Base-by-base conservation (phyloP, 148 eudicot species). In the Arctostaphylos glauca region DNA sequence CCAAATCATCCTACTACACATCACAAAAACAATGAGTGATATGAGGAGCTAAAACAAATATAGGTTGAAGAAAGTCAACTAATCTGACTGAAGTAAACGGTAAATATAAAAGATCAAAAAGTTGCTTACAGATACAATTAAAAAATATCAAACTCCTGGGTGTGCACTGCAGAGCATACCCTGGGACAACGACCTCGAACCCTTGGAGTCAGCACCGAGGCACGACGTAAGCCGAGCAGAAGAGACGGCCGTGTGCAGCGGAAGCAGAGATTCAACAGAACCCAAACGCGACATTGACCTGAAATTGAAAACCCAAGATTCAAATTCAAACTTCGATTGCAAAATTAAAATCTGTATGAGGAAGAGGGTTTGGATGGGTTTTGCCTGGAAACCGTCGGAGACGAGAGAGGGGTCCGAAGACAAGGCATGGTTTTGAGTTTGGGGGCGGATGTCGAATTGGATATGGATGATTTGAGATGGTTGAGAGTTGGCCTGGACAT, bases 161-260 rank as follows among this genome's bases (percentile, higher is more conserved):
- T 92, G 87, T 84, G 98, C 92, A 91, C 94, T 91, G 96, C 94
- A 92, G 64, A 94, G 86, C 98, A 95, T 94, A 95, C 98, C 98
- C 94, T 92, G 95, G 87, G 98, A 91, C 94, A 94, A 86, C 49
- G 98, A 91, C 81, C 98, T 92, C 13, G 95, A 94, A 52, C 95
- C 91, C 80, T 80, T 90, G 2, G 98, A 86, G 84, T 95, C 98
- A 5, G 86, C 62, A n/a, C 91, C 94, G 54, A 95, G 98, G 73
- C 96, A 92, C 15, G 96, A 95, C 18, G 98, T 95, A 9, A 95
- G 84, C 46, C 97, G 87, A 21, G 98, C 93, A 2, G 98, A 89
- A 3, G 98, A 88, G 21, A 95, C 89, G 9, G 96, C 98, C 5
- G 98, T 85, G 84, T 95, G 91, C 82, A 95, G 91, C 18, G 98